These are phyloP conservation scores for Xylaria intraflava DNA, from an alignment of 495 filamentous ascomycete genomes.

Conservation along the genomic window DNA sequence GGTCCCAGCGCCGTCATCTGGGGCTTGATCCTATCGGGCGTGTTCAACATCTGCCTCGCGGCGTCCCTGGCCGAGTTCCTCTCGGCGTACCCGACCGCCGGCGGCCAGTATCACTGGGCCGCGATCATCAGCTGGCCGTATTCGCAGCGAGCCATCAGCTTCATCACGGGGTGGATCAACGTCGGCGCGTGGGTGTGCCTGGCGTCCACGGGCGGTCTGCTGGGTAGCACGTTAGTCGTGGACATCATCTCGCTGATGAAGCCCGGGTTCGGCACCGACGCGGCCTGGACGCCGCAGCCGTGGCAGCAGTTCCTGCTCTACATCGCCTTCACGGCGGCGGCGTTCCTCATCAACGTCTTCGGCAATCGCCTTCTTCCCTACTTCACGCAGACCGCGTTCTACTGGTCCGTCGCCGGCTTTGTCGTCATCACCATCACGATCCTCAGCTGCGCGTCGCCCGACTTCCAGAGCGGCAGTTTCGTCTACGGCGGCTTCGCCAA, in stretches of 20 bases:
- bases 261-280: constrained; percentile 10
- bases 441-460: constrained; percentile 29
- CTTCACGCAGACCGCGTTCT: constrained; percentile 32
- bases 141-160: constrained; percentile 58
- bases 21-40: constrained; percentile 61
- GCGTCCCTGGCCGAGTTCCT: constrained; percentile 67
- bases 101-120: constrained; percentile 73
- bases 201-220: constrained; percentile 25
- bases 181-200: constrained; percentile 61
- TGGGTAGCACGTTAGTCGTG: constrained; percentile 28
- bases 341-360: constrained; percentile 20
- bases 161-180: constrained; percentile 72
- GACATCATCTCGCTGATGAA: constrained; percentile 9
- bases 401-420: constrained; percentile 26
- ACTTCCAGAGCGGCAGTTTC: constrained; percentile 34
- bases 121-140: constrained; percentile 54
- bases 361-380: constrained; percentile 28
- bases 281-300: constrained; percentile 43
- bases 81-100: constrained; percentile 62
- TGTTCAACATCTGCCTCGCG: constrained; percentile 67
- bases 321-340: constrained; percentile 26
- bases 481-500: constrained; percentile 56
- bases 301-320: constrained; percentile 54
- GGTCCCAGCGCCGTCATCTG: constrained; percentile 50
- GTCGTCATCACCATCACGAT: constrained; percentile 34